Conservation (phyloP, 108 stramenopile species). For the Nannochloropsis salina region DNA sequence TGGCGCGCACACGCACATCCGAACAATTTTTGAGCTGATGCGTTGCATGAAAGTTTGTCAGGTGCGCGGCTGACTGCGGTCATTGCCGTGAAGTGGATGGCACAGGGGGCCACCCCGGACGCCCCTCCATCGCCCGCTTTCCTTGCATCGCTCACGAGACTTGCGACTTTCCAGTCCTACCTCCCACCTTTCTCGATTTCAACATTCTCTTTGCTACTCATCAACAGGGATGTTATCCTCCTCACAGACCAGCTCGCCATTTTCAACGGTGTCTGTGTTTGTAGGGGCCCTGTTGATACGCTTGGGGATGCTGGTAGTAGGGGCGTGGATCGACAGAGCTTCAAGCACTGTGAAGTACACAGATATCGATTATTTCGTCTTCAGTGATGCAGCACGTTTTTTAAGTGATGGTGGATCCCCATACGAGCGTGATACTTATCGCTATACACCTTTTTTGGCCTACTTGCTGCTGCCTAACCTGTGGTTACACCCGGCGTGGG, state of each 20-base stretch:
- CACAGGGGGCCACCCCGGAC: no score
- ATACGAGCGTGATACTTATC: slow-evolving; percentile 91
- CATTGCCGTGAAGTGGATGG: no score
- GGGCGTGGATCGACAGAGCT: slow-evolving; percentile 32
- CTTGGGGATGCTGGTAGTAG: slow-evolving; percentile 21
- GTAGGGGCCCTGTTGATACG: slow-evolving; percentile 34
- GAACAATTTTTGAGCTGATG: no score
- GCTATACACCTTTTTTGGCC: slow-evolving; percentile 95
- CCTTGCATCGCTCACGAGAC: no score
- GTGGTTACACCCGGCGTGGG: slow-evolving; percentile 31
- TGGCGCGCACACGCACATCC: no score
- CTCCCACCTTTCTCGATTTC: no score
- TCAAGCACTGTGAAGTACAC: slow-evolving; percentile 52
- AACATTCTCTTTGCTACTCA: no score
- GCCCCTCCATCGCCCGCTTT: no score
- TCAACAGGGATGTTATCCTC: neutral
- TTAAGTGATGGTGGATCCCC: slow-evolving; percentile 56
- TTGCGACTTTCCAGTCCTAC: no score
- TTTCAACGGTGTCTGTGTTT: slow-evolving; percentile 18
- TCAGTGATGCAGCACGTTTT: slow-evolving; percentile 55
- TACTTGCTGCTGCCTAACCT: slow-evolving; percentile 59
- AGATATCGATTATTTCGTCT: slow-evolving; percentile 59
- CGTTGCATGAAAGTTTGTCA: no score
- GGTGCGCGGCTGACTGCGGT: no score
- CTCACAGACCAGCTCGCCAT: neutral